Evolutionary conservation across 2,329 filamentous ascomycete species (phyloP), one percentile per base, ranked within the genome.

Genomic region (Penicillium sp.): DNA sequence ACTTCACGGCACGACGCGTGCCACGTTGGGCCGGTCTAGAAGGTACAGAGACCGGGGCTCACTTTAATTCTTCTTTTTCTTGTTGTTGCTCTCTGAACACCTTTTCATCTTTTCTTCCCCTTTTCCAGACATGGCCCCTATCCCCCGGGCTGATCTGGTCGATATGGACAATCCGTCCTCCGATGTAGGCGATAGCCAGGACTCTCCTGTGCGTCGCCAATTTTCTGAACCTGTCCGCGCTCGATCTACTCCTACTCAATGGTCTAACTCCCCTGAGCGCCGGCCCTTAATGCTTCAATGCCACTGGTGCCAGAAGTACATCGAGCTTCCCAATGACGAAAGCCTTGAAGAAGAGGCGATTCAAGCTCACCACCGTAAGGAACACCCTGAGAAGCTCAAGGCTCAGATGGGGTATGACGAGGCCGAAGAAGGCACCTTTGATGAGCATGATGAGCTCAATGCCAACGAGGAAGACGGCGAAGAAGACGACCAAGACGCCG

Each of bases 211-310:
- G 57, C 72, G 70, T 66, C 75, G 75, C 67, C 75, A 76, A 67
- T 76, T 76, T 61, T 78, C 76, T 63, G 76, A 78, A 55, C 74
- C 74, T 53, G 65, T 73, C 52, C 71, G 71, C 51, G 65, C 71
- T 42, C 71, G 65, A 19, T 75, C 74, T 62, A 74, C 68, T 25
- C 76, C 76, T 38, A 73, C 74, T 40, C 71, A 75, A 56, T 69
- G 70, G 19, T 75, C 76, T 14, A 71, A 71, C 16, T 76, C 75
- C 5, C 73, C 74, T 6, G 67, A 73, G 26, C 71, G 69, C n/a
- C 55, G 70, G 22, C 60, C 64, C 14, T 64, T 64, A 16, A 65
- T 63, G 42, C 52, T 72, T 5, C 77, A 75, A 63, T 79, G 77
- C 57, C 61, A 68, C n/a, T 75, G 70, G 71, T 79, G 76, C 63